Evolutionary conservation across 495 filamentous ascomycete genomes (phyloP).

Genomic region (Poronia punctata): DNA sequence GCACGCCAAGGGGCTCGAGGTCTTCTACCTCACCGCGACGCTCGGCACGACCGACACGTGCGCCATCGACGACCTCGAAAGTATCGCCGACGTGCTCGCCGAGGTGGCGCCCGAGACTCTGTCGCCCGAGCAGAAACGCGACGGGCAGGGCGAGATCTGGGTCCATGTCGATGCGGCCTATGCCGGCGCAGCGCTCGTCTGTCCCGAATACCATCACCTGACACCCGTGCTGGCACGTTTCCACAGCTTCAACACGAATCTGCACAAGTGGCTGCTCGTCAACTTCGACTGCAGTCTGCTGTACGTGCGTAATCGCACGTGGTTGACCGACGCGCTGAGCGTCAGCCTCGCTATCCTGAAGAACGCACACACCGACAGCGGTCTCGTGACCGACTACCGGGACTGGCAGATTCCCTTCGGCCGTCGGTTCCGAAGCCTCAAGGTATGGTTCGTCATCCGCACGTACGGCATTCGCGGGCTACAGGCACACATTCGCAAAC

Average conservation of each 20-base stretch:
- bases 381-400: slow-evolving; percentile 90
- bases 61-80: slow-evolving; percentile 71
- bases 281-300: slow-evolving; percentile 90
- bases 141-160: slow-evolving; percentile 50
- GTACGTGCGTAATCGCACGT: slow-evolving; percentile 65
- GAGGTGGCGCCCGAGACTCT: slow-evolving; percentile 42
- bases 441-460: slow-evolving; percentile 95
- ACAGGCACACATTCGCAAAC: slow-evolving; percentile 61
- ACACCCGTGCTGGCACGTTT: slow-evolving; percentile 56
- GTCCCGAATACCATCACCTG: slow-evolving; percentile 71
- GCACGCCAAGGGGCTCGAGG: slow-evolving; percentile 59
- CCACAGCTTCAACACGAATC: slow-evolving; percentile 89
- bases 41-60: slow-evolving; percentile 86
- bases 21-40: slow-evolving; percentile 81
- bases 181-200: slow-evolving; percentile 76
- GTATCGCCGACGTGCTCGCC: slow-evolving; percentile 57
- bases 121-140: slow-evolving; percentile 3
- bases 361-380: slow-evolving; percentile 71
- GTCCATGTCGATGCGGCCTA: slow-evolving; percentile 97
- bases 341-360: slow-evolving; percentile 72
- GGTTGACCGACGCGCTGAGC: slow-evolving; percentile 71
- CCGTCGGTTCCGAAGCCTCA: slow-evolving; percentile 81
- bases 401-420: slow-evolving; percentile 98
- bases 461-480: slow-evolving; percentile 78
- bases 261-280: slow-evolving; percentile 96